Base-by-base conservation (phyloP, 2,329 filamentous ascomycete species). In the Fusarium tricinctum region DNA sequence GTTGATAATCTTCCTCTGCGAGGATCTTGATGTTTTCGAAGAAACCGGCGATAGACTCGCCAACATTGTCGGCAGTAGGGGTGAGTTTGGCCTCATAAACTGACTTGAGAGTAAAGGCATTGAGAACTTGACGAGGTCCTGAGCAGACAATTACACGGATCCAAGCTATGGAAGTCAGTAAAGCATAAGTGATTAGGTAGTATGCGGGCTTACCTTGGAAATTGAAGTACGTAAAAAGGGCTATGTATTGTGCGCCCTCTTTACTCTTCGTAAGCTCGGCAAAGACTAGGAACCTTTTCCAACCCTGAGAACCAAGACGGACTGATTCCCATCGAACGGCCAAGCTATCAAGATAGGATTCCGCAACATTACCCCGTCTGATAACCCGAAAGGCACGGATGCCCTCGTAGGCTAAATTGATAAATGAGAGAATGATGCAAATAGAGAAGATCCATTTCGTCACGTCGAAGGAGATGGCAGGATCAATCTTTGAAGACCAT, bases 361-460 rank as follows among this genome's bases (percentile, higher is more conserved):
- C 93, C 7, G 94, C 93, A 40, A 98, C 91, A 68, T 94, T 94
- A 56, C 92, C 92, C 59, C 93, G 88, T 71, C 85, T 89, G 78
- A 98, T 97, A 50, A 97, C 92, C 45, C 91, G 89, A 64, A 91
- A 81, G 26, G 95, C 94, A 54, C 92, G 88, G 47, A 97, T 76
- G 82, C 92, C 93, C 79, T 97, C 92, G 74, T 91, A 96, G 17
- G 82, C 84, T 28, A 97, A 85, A 70, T 98, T 92, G 68, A 93
- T 82, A 78, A 95, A 94, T 12, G 94, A 98, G 35, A 96, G 84
- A 68, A 98, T 91, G 76, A 99, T 98, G 78, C 94, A 97, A 57
- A 89, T 88, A 28, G 93, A 91, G 78, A 98, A 99, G 77, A 99
- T 94, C 94, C 94, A 97, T 81, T 96, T 97, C 14, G 93, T 92